Conservation (phyloP, 768 basidiomycete genomes). For the Phlebiopsis flavidoalba region DNA sequence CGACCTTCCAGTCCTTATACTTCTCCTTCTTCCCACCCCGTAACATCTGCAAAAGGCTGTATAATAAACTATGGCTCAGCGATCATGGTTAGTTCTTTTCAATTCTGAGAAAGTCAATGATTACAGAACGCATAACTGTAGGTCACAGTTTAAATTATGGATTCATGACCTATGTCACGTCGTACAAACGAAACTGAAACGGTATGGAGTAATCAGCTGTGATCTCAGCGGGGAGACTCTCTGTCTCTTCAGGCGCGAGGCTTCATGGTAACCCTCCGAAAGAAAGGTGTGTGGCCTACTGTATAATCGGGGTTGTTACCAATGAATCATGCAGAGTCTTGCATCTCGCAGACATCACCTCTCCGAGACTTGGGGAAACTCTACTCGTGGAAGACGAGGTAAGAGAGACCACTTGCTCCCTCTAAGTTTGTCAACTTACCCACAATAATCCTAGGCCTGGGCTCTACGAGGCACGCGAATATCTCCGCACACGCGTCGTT, state of each 20-base stretch:
- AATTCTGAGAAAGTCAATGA: no score
- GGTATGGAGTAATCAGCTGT: slow-evolving; percentile 53
- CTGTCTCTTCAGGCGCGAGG: slow-evolving; percentile 78
- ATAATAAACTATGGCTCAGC: slow-evolving; percentile 53
- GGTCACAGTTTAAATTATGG: slow-evolving; percentile 35
- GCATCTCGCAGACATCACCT: slow-evolving; percentile 82
- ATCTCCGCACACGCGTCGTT: slow-evolving; percentile 75
- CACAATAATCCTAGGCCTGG: slow-evolving; percentile 54
- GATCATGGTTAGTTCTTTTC: slow-evolving; percentile 48
- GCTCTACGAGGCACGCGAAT: slow-evolving; percentile 94
- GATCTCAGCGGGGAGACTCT: slow-evolving; percentile 86
- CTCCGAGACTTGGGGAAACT: slow-evolving; percentile 81
- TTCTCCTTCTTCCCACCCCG: background rate
- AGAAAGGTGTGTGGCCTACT: slow-evolving; percentile 55
- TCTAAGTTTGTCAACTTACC: background rate
- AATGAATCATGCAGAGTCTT: slow-evolving; percentile 53
- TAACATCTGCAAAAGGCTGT: slow-evolving; percentile 2
- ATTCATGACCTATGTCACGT: slow-evolving; percentile 8
- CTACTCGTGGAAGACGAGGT: slow-evolving; percentile 84
- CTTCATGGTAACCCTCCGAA: slow-evolving; percentile 86
- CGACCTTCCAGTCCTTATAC: slow-evolving; percentile 1
- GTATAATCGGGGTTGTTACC: background rate
- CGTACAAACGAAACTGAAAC: slow-evolving; percentile 17
- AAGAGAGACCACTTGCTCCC: slow-evolving; percentile 3
- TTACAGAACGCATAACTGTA: slow-evolving; percentile 1